Evolutionary conservation across 345 rosid species (phyloP).

Genomic region (Brassica rapa): DNA sequence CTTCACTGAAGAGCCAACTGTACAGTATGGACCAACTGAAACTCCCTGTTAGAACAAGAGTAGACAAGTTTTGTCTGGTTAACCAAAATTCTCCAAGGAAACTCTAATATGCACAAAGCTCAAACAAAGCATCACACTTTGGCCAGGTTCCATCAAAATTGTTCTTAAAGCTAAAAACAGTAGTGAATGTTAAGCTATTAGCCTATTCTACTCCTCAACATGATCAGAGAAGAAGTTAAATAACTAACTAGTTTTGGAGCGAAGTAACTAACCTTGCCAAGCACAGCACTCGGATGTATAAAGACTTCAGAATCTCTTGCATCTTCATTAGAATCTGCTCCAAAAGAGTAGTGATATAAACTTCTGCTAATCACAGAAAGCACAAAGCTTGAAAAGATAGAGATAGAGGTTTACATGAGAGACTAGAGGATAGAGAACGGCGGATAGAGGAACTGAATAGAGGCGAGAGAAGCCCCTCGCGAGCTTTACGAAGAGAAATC

Average conservation of each 20-base stretch:
- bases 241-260: not conserved
- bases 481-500: constrained; percentile 27
- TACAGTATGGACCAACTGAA: constrained; percentile 80
- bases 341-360: constrained; percentile 9
- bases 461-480: constrained; percentile 34
- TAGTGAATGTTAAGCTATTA: not conserved
- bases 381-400: not conserved
- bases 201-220: not conserved
- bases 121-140: constrained; percentile 26
- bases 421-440: constrained; percentile 45
- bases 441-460: constrained; percentile 34
- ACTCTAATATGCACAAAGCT: not conserved
- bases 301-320: constrained; percentile 37
- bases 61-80: not conserved
- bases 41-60: constrained; percentile 52
- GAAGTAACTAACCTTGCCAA: constrained; percentile 59
- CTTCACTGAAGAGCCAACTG: constrained; percentile 72
- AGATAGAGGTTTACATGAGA: constrained; percentile 37
- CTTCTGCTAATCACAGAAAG: constrained; percentile 1
- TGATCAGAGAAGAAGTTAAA: not conserved
- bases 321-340: constrained; percentile 44
- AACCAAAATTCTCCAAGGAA: not conserved
- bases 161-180: no score
- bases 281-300: constrained; percentile 68
- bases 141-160: not conserved